Percentiles rank a stretch among this genome's conserved stretches.
phyloP scores from a whole-genome alignment of 2,329 filamentous ascomycete species.

The Trichophyton simii region DNA sequence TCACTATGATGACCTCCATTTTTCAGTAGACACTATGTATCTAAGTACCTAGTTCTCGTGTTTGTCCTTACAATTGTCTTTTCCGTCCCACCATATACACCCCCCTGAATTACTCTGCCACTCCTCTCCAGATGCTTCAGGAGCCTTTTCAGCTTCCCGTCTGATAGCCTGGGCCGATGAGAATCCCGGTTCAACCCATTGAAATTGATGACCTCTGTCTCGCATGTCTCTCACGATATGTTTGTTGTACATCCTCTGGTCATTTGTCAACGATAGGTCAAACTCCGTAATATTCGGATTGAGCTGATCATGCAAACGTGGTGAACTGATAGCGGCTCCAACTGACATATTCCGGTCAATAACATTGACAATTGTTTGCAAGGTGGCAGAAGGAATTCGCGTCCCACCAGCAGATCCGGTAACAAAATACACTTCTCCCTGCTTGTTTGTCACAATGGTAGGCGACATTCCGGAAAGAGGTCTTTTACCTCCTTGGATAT shows the following conservation, averaged over 20 bases:
- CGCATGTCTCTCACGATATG: slow-evolving; percentile 50
- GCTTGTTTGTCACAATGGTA: slow-evolving; percentile 54
- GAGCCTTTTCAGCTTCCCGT: slow-evolving; percentile 39
- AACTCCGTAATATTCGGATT: slow-evolving; percentile 53
- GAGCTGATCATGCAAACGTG: slow-evolving; percentile 70
- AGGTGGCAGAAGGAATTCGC: slow-evolving; percentile 66
- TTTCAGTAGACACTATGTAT: no score
- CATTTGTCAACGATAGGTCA: neutral
- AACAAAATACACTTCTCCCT: slow-evolving; percentile 52
- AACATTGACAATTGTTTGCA: slow-evolving; percentile 61
- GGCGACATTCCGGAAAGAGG: slow-evolving; percentile 73
- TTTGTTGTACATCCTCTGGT: slow-evolving; percentile 44
- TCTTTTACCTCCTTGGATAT: slow-evolving; percentile 61
- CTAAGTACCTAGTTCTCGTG: no score
- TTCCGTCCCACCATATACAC: neutral
- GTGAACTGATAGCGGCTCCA: slow-evolving; percentile 49
- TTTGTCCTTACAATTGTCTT: no score
- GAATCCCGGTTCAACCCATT: slow-evolving; percentile 46
- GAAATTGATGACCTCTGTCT: slow-evolving; percentile 56
- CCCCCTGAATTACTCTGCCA: slow-evolving; percentile 60
- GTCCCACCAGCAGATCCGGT: slow-evolving; percentile 69
- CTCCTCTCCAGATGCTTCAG: slow-evolving; percentile 55
- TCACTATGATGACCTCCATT: no score
- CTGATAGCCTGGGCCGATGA: slow-evolving; percentile 60
- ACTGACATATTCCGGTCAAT: slow-evolving; percentile 53